Base-by-base conservation (phyloP, 2,329 filamentous ascomycete species). In the Colletotrichum melonis region DNA sequence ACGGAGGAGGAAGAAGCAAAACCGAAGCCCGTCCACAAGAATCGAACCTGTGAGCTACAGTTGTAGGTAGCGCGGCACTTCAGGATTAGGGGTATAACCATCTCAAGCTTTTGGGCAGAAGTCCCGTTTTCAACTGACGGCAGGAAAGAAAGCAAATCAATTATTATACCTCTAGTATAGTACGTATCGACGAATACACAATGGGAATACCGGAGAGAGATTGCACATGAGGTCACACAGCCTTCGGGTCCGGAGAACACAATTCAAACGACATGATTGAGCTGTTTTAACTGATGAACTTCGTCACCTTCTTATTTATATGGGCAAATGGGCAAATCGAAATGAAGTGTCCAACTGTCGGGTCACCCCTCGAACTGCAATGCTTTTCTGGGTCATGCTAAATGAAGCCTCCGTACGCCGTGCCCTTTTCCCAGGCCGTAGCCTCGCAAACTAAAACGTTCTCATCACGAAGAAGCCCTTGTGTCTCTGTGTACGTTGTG, bases 351-450 rank as follows among this genome's bases (percentile, higher is more conserved):
- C 7, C 26, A 60, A 56, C n/a, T 57, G 42, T 49, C 32, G 32
- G 32, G 32, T 35, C 16, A 35, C 7, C 14, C n/a, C 35, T 32
- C 28, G 9, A 16, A 35, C 46, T 6, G 59, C 30, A 73, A 64
- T 64, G 32, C 66, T 73, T 70, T 71, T 66, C 55, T 38, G 26
- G 49, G 32, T 52, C 60, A 46, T 56, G 35, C 49, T 32, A 71
- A 71, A 70, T 42, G 28, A 58, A 60, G 67, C 67, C 67, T 66
- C 28, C 52, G 42, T 70, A 66, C 71, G 71, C 71, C 71, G 9
- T 73, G 60, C 55, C 60, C 35, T 58, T 66, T 9, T 32, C n/a
- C 60, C 46, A 49, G 24, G 24, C 22, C n/a, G 24, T 24, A 24
- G 49, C 55, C 9, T 28, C 65, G 56, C 16, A 52, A 46, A 19